phyloP scores from a whole-genome alignment of 208 protist species.

The Wallacemonas sp. region DNA sequence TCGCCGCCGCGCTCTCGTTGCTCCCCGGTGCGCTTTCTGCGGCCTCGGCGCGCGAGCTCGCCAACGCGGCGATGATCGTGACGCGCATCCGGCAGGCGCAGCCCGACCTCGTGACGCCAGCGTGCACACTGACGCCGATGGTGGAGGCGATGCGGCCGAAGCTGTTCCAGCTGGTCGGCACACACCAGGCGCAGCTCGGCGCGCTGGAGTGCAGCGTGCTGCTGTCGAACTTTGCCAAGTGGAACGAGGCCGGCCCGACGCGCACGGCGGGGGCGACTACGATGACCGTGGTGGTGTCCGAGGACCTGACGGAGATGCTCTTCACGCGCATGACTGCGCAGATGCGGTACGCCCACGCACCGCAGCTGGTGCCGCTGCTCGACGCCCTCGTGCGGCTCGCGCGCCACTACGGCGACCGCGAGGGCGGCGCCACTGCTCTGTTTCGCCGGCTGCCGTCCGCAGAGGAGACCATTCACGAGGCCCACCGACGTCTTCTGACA shows the following conservation, averaged over 20 bases:
- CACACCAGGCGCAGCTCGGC: slow-evolving; percentile 25
- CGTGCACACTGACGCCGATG: slow-evolving; percentile 17
- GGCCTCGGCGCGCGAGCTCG: slow-evolving; percentile 9
- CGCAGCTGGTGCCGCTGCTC: slow-evolving; percentile 72
- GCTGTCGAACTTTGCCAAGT: slow-evolving; percentile 37
- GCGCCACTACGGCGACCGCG: neutral
- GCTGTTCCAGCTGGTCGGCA: slow-evolving; percentile 40
- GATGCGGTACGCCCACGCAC: slow-evolving; percentile 43
- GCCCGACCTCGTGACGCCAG: neutral
- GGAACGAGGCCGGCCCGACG: slow-evolving; percentile 23
- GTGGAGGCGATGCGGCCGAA: slow-evolving; percentile 39
- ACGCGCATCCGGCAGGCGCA: neutral
- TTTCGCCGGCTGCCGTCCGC: neutral
- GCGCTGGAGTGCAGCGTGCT: slow-evolving; percentile 46
- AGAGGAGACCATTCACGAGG: neutral
- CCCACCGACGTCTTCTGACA: slow-evolving; percentile 2
- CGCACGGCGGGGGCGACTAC: too few species aligned
- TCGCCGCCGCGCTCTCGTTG: neutral
- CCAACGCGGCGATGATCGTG: slow-evolving; percentile 2
- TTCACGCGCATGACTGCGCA: slow-evolving; percentile 56
- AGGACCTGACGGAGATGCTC: slow-evolving; percentile 71
- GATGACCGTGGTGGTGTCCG: slow-evolving; percentile 23
- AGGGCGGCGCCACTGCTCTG: neutral
- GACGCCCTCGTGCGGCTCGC: slow-evolving; percentile 33
- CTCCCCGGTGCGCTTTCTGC: slow-evolving; percentile 8